Evolutionary conservation across 2,329 filamentous ascomycete species (phyloP), one percentile per base, ranked within the genome.

Genomic region (Diaporthe sp.): DNA sequence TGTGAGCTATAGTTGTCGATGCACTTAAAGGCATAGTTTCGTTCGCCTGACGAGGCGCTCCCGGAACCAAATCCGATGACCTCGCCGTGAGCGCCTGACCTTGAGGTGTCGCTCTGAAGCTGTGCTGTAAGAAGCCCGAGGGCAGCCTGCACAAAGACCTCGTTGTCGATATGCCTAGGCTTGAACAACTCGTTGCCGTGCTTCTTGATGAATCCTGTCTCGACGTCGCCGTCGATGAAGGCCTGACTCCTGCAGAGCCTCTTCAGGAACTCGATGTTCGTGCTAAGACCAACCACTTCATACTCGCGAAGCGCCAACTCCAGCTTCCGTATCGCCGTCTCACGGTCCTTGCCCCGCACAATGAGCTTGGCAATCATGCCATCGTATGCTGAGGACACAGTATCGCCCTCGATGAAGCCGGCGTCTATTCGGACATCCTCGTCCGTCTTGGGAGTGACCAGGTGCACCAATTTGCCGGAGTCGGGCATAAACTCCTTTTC

Each of bases 301-400:
- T 98, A 99, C 64, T 95, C 90, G 77, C 95, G 93, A 15, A 99
- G 86, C 0, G 97, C 96, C 5, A 92, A 87, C 50, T 92, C 91
- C 75, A 99, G 88, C 83, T 95, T 97, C 74, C 94, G 92, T 67
- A 99, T 93, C 4, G 96, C 95, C 35, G 94, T 93, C 81, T 93
- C 90, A 75, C 97, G 90, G 73, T 93, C 93, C 22, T 91, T 89
- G 0, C 94, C 97, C 74, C 94, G 91, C 8, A 98, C 95, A 79
- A 99, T 99, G 70, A 99, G 90, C 85, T 99, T 99, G 58, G 97
- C 95, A 78, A 99, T 98, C 97, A 99, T 99, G 38, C 97, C 97
- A 79, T 99, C 97, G 83, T 99, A 99, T 72, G 97, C 94, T 74
- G 96, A 95, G 0, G 96, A 97, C 3, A 99, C 94, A 77, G 95